Evolutionary conservation across 108 stramenopile species (phyloP), one percentile per base, ranked within the genome.

Genomic region (Nannochloropsis salina): DNA sequence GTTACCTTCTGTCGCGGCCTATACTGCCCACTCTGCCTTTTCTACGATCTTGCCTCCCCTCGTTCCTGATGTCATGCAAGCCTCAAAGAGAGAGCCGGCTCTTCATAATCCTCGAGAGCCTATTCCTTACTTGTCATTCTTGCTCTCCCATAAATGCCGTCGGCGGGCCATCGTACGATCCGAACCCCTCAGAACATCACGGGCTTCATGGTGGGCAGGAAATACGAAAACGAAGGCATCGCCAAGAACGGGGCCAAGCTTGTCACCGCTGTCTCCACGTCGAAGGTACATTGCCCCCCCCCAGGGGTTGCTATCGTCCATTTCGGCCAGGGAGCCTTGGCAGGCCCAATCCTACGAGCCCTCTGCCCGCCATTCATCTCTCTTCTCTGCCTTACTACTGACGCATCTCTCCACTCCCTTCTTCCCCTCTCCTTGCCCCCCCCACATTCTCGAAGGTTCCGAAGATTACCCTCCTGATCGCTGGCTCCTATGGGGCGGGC

Each of bases 161-260:
- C 31, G 31, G 31, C 31, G 31, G 31, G 31, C 31, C 31, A 31
- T 31, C 31, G 31, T 31, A 31, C 31, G 31, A 31, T 31, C 31
- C 31, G 31, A 31, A 31, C 6, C n/a, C 61, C 61, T 74, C 61
- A 74, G 61, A 97, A 99, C 87, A 98, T 99, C 85, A 98, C 97
- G 9, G 98, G 98, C 9, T 99, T 99, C 85, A 98, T 98, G 97
- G 96, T 99, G 41, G 98, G 98, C 51, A 93, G 92, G 86, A 93
- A 95, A 61, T 95, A 96, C 84, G 98, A 99, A 89, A 92, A 95
- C 83, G 95, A 95, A 85, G 98, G 98, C 9, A 98, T 99, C 82
- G 97, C 98, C 41, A 98, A 98, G 87, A 93, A 99, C 86, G 97
- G 98, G 20, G 93, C 93, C 22, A 96, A 97, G 91, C 91, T 99